Evolutionary conservation across 768 basidiomycete genomes (phyloP), one percentile per base, ranked within the genome.

Genomic region (Cystobasidium tubakii): DNA sequence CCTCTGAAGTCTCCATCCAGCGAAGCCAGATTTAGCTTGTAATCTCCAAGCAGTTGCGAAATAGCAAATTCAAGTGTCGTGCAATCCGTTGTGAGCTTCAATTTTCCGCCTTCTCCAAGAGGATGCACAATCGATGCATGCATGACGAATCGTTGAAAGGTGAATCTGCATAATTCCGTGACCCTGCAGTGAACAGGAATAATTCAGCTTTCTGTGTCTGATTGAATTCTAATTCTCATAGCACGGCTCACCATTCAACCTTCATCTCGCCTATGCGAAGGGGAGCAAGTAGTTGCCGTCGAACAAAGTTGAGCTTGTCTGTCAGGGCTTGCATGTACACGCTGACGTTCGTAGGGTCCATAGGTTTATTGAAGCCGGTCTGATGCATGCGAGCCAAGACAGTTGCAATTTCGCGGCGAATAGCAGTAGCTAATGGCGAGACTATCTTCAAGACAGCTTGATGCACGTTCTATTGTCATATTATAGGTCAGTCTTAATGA

Each of bases 31-130:
- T 86, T 86, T n/a, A 80, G 66, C 9, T 80, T 79, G 19, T 81
- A 78, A 25, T 80, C 78, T 0, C 80, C 77, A 36, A 84, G 84
- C 80, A 97, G 90, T 1, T 90, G 86, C 77, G 88, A 89, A 69
- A 99, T 81, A 0, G 90, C 88, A 80, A 98, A 96, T 82, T 99
- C 96, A 74, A 98, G 85, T 80, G 92, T 90, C 0, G 94, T 90
- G 92, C 97, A 95, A 81, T 99, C 95, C 60, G 88, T 90, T 73
- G 92, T 91, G 76, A 98, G 84, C 82, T 95, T 93, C 29, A 99
- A 86, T 80, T 96, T 97, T 17, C 94, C 93, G 73, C 86, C 86
- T 83, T 99, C 96, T 4, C 92, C 89, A 3, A 98, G 84, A 0
- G 94, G 94, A 77, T 88, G 87, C 10, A 89, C 90, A 72, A 98